A percentile compares a stretch with the other conserved stretches of the same genome.
These are phyloP conservation scores for Leccinellum luteum DNA, from an alignment of 768 basidiomycete species.

Conservation along the genomic window DNA sequence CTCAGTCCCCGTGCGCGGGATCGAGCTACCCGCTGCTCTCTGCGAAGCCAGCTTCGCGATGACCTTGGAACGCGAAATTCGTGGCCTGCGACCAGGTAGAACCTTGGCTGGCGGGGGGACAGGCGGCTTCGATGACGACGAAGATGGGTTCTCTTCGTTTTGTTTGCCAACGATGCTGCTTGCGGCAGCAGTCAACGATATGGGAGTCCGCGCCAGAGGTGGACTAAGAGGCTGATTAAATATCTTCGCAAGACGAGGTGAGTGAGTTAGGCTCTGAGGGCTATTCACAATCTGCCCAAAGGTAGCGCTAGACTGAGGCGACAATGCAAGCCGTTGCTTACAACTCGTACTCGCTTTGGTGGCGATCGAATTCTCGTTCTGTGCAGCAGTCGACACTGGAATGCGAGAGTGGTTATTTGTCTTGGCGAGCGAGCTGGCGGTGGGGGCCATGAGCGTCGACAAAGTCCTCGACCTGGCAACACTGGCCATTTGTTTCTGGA, in stretches of 20 bases:
- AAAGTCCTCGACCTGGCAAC: constrained; percentile 30
- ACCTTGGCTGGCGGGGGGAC: constrained; percentile 30
- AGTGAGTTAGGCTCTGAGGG: constrained; percentile 16
- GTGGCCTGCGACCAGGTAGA: constrained; percentile 56
- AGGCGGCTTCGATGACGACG: constrained; percentile 11
- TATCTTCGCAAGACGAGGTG: constrained; percentile 33
- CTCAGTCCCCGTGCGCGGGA: constrained; percentile 13
- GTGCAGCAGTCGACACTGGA: constrained; percentile 18
- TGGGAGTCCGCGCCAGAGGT: constrained; percentile 21
- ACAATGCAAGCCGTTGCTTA: constrained; percentile 13
- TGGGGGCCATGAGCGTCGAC: constrained; percentile 66
- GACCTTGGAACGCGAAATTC: constrained; percentile 79
- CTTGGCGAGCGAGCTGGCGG: constrained; percentile 75
- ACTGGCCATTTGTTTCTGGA: constrained; percentile 5
- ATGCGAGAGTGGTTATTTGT: constrained; percentile 27
- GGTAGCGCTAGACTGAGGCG: constrained; percentile 16
- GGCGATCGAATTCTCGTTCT: constrained; percentile 13
- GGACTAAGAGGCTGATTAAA: constrained; percentile 53
- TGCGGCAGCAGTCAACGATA: constrained; percentile 33
- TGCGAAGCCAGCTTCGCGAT: constrained; percentile 75
- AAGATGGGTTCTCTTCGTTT: neutral
- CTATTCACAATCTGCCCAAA: constrained; percentile 37
- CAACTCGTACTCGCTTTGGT: constrained; percentile 8
- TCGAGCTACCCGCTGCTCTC: constrained; percentile 40
- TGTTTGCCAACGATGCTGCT: constrained; percentile 20